Evolutionary conservation across 2,329 filamentous ascomycete genomes (phyloP).

Genomic region (Septoria linicola): DNA sequence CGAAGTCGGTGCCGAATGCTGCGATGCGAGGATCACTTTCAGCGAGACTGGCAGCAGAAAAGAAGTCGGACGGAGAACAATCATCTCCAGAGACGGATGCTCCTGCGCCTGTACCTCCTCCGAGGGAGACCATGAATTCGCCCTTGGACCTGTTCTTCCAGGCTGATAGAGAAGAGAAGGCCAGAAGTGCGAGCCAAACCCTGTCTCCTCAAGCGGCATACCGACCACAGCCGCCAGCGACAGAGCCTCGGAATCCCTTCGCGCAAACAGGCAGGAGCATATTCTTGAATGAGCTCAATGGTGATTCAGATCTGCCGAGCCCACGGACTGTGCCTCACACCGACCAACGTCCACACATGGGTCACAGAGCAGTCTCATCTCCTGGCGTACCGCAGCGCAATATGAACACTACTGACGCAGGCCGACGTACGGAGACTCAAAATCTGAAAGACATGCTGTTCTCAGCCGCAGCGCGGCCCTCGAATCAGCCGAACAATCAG

Average conservation of each 20-base stretch:
- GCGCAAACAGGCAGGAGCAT: slow-evolving; percentile 52
- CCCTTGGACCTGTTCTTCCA: slow-evolving; percentile 89
- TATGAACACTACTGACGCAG: slow-evolving; percentile 39
- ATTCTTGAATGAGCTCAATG: slow-evolving; percentile 69
- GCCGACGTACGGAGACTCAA: slow-evolving; percentile 52
- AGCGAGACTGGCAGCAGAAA: slow-evolving; percentile 46
- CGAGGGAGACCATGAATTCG: slow-evolving; percentile 57
- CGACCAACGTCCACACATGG: slow-evolving; percentile 29
- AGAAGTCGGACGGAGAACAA: slow-evolving; percentile 48
- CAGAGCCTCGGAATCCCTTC: slow-evolving; percentile 30
- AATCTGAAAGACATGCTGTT: slow-evolving; percentile 49
- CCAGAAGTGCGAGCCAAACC: slow-evolving; percentile 54
- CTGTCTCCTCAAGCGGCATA: slow-evolving; percentile 53
- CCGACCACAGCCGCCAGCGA: slow-evolving; percentile 35
- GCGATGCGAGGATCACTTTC: slow-evolving; percentile 48
- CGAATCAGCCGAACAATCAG: slow-evolving; percentile 26
- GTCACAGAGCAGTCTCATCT: slow-evolving; percentile 36
- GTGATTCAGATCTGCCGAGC: slow-evolving; percentile 40
- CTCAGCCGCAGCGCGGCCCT: slow-evolving; percentile 25
- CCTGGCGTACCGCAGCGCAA: slow-evolving; percentile 21
- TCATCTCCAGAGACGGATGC: slow-evolving; percentile 51
- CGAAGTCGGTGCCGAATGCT: slow-evolving; percentile 70
- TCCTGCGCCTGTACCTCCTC: slow-evolving; percentile 47
- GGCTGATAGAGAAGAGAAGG: slow-evolving; percentile 73
- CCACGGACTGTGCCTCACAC: slow-evolving; percentile 26